Base-by-base conservation (phyloP, 371 early-diverging fungal genomes). In the Mucor irregularis region DNA sequence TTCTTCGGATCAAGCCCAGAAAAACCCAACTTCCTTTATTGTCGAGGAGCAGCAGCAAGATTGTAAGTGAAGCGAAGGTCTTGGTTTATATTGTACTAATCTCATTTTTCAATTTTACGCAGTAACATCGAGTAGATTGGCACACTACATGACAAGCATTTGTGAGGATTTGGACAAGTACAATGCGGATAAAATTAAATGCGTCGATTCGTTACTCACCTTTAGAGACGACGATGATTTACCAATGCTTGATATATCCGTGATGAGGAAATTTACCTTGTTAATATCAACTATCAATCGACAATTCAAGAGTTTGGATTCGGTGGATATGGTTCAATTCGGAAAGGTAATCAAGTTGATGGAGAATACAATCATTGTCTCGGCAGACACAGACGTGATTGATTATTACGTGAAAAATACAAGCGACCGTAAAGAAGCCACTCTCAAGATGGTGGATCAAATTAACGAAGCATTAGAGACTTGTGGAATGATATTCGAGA, bases 401-500 rank as follows among this genome's bases (percentile, higher is more conserved):
- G 59, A 55, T 0, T 34, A 50, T 19, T 61, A 54, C 42, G 40
- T 22, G 11, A 54, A 58, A 24, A 42, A 53, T n/a, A 19, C 26
- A 2, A 22, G 21, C 9, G 42, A 58, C 19, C 50, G 42, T 10
- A 49, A 29, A 13, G 28, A 52, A 26, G 3, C 14, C 3, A 22
- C 42, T 1, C 43, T 47, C 4, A 8, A 28, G 4, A 38, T 53
- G 40, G 26, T 61, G 21, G 5, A 22, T 0, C 17, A 19, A 3
- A 51, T 61, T 1, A 44, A 19, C 2, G 45, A 63, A 30, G 71
- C 61, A 7, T 42, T 72, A 9, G 68, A 72, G 14, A 35, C 60
- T 0, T 57, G 64, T n/a, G 66, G 46, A 5, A 56, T 66, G 43
- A 47, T 76, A 2, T 56, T 68, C 22, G 62, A 68, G 16, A 59